Percentiles rank a stretch among this genome's conserved stretches.
phyloP scores from a whole-genome alignment of 1,139 yeast species.

The Blastobotrys malaysiensis region DNA sequence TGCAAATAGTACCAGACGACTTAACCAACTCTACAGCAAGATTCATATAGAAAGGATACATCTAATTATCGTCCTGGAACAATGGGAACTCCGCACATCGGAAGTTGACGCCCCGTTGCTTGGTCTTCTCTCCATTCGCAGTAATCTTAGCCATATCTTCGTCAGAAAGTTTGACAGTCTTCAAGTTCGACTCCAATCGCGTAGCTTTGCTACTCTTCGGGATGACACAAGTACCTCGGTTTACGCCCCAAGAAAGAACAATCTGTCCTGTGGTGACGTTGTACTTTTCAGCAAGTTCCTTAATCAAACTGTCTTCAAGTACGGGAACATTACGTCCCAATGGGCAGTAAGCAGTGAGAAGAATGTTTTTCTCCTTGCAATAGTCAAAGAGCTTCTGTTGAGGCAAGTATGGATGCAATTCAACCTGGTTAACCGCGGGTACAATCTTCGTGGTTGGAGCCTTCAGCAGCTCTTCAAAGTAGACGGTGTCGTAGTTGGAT shows the following conservation, averaged over 20 bases:
- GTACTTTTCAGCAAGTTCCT: conserved; percentile 49
- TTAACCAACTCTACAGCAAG: too few relatives aligned
- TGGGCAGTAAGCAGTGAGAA: conserved; percentile 70
- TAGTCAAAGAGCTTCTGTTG: conserved; percentile 57
- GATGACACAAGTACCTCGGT: conserved; percentile 59
- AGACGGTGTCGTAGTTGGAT: conserved; percentile 58
- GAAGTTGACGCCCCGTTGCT: neutral
- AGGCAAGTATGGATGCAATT: conserved; percentile 70
- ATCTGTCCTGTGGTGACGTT: conserved; percentile 54
- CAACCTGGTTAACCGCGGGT: conserved; percentile 73
- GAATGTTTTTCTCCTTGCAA: conserved; percentile 48
- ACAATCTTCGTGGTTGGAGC: conserved; percentile 46
- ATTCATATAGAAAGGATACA: too few relatives aligned
- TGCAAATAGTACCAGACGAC: too few relatives aligned
- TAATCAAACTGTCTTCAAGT: conserved; percentile 42
- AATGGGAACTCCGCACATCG: neutral
- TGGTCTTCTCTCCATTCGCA: neutral
- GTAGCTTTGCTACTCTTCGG: conserved; percentile 61
- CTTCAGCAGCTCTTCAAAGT: conserved; percentile 46
- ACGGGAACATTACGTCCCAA: conserved; percentile 36
- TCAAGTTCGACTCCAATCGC: conserved; percentile 55
- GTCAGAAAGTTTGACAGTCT: conserved; percentile 43
- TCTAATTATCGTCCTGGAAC: neutral
- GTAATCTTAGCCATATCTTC: conserved; percentile 38
- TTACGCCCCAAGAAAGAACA: conserved; percentile 63